Percentiles rank a stretch among this genome's conserved stretches.
Conservation (phyloP, 495 filamentous ascomycete species). For the Neurospora sp. region DNA sequence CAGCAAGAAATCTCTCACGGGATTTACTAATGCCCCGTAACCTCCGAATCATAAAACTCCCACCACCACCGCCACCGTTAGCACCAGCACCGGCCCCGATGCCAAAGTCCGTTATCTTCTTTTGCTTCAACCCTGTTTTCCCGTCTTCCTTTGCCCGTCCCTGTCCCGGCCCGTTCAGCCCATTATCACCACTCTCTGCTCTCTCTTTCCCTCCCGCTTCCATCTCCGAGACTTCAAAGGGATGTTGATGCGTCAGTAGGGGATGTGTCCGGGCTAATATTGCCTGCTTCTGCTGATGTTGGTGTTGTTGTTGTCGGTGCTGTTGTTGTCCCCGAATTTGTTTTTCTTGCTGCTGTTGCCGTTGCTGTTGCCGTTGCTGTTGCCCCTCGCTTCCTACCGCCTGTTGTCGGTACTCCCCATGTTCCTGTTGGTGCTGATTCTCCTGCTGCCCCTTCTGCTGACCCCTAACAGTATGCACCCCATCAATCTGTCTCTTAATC, state of each 20-base stretch:
- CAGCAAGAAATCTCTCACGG: not conserved
- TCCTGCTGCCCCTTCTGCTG: not conserved
- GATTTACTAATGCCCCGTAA: not conserved
- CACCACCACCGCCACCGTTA: not conserved
- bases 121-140: not conserved
- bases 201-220: not conserved
- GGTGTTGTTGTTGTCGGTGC: not conserved
- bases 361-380: not conserved
- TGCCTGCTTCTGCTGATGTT: not conserved
- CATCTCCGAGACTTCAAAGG: not conserved
- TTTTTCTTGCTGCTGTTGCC: not conserved
- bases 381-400: not conserved
- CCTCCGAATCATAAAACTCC: not conserved
- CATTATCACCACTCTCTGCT: not conserved
- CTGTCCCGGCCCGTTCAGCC: not conserved
- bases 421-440: too few relatives aligned
- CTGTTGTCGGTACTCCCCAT: too few relatives aligned
- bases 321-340: not conserved
- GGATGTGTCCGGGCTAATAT: not conserved
- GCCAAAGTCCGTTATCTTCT: not conserved
- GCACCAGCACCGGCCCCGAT: not conserved
- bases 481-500: not conserved
- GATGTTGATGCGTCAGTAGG: not conserved
- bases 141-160: not conserved
- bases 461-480: not conserved